Percentiles rank a stretch among this genome's conserved stretches.
These are phyloP conservation scores for Neurospora tetraspora DNA, from an alignment of 495 filamentous ascomycete genomes.

Conservation along the genomic window DNA sequence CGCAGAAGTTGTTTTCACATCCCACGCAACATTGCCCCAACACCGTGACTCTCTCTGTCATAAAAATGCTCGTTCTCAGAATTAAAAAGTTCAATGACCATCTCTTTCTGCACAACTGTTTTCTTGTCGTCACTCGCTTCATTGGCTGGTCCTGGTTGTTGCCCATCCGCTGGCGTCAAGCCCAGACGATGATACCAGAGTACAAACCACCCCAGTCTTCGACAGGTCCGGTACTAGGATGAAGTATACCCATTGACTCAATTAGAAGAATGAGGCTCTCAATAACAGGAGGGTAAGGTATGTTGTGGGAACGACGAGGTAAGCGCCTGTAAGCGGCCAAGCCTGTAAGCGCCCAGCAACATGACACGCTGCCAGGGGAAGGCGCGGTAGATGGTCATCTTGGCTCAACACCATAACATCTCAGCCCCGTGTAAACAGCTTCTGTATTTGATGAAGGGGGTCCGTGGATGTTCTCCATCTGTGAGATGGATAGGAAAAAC, in stretches of 20 bases:
- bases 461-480: no score
- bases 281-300: neutral
- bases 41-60: neutral
- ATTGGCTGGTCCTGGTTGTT: neutral
- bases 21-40: neutral
- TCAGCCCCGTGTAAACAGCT: neutral
- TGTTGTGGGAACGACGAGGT: neutral
- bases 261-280: neutral
- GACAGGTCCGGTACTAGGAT: neutral
- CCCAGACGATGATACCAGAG: neutral
- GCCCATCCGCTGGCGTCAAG: neutral
- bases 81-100: neutral
- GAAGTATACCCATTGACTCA: neutral
- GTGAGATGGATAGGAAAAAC: no score
- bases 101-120: neutral
- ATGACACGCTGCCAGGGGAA: neutral
- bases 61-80: neutral
- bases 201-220: neutral
- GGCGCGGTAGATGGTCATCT: neutral
- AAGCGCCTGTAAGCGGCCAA: neutral
- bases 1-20: neutral
- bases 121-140: neutral
- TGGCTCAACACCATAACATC: neutral
- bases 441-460: neutral
- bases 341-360: neutral